Percentiles rank a stretch among this genome's conserved stretches.
phyloP scores from a whole-genome alignment of 768 basidiomycete genomes.

The Gyrodon lividus region DNA sequence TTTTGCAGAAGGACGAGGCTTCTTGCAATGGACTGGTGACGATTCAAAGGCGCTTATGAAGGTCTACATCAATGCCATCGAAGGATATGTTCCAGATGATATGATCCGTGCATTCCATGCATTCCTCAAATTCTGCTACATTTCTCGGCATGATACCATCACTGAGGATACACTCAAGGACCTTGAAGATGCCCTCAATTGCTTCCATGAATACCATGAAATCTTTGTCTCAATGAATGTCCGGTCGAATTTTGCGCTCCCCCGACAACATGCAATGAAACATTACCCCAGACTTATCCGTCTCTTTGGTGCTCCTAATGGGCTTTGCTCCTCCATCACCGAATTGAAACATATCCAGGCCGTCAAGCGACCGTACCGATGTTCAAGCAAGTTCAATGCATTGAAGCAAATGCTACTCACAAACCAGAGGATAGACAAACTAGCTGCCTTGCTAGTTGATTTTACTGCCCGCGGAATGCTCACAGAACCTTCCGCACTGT shows the following conservation, averaged over 20 bases:
- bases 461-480: constrained; percentile 24
- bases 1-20: constrained; percentile 29
- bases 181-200: constrained; percentile 17
- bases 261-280: constrained; percentile 32
- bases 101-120: constrained; percentile 18
- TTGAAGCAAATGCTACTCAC: constrained; percentile 31
- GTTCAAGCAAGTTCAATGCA: constrained; percentile 17
- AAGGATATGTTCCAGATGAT: constrained; percentile 22
- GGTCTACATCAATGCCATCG: constrained; percentile 28
- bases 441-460: constrained; percentile 15
- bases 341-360: constrained; percentile 29
- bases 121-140: constrained; percentile 35
- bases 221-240: constrained; percentile 16
- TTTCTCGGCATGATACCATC: constrained; percentile 22
- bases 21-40: constrained; percentile 38
- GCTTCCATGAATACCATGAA: constrained; percentile 20
- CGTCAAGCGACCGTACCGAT: constrained; percentile 22
- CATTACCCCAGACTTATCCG: constrained; percentile 28
- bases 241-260: constrained; percentile 20
- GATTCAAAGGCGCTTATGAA: constrained; percentile 41
- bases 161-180: constrained; percentile 17
- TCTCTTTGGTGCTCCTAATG: constrained; percentile 34
- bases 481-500: too few species aligned
- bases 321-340: constrained; percentile 37
- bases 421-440: constrained; percentile 31